Conservation (phyloP, 257 asterid species). For the Salvia hispanica region DNA sequence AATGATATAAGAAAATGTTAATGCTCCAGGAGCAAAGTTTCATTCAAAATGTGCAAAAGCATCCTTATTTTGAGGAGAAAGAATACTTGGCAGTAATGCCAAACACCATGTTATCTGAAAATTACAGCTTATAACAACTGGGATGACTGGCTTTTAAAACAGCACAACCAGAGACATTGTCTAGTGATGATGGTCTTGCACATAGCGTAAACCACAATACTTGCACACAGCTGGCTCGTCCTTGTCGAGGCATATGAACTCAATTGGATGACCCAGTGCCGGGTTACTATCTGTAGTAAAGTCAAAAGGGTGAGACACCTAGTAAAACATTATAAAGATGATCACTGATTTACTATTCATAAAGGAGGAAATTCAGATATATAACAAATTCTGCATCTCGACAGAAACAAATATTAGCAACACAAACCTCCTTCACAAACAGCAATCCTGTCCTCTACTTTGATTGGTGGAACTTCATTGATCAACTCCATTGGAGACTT, state of each 20-base stretch:
- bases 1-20: conserved; percentile 1
- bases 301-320: neutral
- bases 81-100: conserved; percentile 21
- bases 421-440: conserved; percentile 90
- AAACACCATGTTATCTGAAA: conserved; percentile 19
- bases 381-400: neutral
- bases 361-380: neutral
- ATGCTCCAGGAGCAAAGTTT: conserved; percentile 7
- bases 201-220: conserved; percentile 82
- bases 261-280: conserved; percentile 91
- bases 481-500: conserved; percentile 96
- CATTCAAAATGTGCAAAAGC: conserved; percentile 14
- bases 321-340: conserved; percentile 7
- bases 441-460: conserved; percentile 77
- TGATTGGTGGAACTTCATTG: conserved; percentile 96
- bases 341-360: neutral
- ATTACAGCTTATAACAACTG: conserved; percentile 25
- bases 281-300: conserved; percentile 61
- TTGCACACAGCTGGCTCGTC: conserved; percentile 83
- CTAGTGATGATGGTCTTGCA: conserved; percentile 87
- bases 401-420: conserved; percentile 6
- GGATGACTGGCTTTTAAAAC: neutral
- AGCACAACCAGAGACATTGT: neutral
- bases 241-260: conserved; percentile 90
- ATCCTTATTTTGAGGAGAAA: conserved; percentile 19